These are phyloP conservation scores for Nematocida sp. DNA, from an alignment of 371 early-diverging fungal species.

Conservation along the genomic window DNA sequence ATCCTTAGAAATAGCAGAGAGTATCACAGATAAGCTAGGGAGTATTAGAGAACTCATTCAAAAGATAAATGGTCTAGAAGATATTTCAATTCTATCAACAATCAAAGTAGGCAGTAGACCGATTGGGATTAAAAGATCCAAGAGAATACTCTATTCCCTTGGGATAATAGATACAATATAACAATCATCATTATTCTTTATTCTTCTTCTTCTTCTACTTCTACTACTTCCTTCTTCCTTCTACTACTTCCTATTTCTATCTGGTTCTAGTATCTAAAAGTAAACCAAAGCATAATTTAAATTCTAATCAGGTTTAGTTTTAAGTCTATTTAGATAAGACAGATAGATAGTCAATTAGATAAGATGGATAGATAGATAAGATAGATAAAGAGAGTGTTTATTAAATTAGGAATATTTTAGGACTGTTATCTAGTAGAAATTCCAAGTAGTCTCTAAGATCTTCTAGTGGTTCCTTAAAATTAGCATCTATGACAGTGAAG, in stretches of 20 bases:
- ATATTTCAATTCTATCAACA: background rate
- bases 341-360: too few relatives aligned
- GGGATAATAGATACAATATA: too few relatives aligned
- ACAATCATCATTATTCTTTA: too few relatives aligned
- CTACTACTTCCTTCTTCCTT: too few relatives aligned
- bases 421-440: slow-evolving; percentile 38
- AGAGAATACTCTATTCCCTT: background rate
- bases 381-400: too few relatives aligned
- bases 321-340: too few relatives aligned
- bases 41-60: background rate
- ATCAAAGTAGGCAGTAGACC: background rate
- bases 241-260: too few relatives aligned
- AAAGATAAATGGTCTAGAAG: background rate
- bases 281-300: too few relatives aligned
- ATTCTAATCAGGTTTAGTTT: too few relatives aligned
- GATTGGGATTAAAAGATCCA: background rate
- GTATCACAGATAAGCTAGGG: background rate
- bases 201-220: too few relatives aligned
- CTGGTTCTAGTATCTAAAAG: too few relatives aligned
- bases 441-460: slow-evolving; percentile 1
- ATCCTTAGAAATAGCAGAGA: slow-evolving; percentile 1
- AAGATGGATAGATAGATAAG: too few relatives aligned
- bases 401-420: slow-evolving; percentile 13
- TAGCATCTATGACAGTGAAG: background rate
- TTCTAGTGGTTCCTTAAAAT: slow-evolving; percentile 29